A percentile compares a stretch with the other conserved stretches of the same genome.
These are phyloP conservation scores for Nicotiana knightiana DNA, from an alignment of 257 asterid species.

Conservation along the genomic window DNA sequence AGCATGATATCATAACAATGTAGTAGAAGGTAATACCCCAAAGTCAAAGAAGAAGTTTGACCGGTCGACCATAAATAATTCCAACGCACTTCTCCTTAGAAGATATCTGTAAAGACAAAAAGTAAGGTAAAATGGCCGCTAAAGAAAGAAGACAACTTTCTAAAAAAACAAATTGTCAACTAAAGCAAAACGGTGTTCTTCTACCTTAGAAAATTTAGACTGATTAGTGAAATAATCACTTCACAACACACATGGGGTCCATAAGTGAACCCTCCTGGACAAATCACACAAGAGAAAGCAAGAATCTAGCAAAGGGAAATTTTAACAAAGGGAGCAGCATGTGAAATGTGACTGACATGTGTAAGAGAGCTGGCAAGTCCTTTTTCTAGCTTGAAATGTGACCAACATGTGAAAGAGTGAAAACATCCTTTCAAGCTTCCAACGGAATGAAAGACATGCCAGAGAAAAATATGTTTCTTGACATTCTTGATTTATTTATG, in stretches of 20 bases:
- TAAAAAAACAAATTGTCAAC: neutral
- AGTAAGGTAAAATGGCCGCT: neutral
- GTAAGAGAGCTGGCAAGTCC: neutral
- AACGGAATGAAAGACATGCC: neutral
- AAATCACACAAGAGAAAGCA: neutral
- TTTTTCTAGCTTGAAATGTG: conserved; percentile 1
- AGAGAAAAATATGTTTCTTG: neutral
- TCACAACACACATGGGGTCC: neutral
- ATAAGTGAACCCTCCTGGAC: neutral
- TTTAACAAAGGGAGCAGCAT: neutral
- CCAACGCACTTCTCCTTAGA: conserved; percentile 96
- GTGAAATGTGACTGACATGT: neutral
- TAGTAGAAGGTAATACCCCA: conserved; percentile 56
- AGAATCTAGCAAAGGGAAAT: neutral
- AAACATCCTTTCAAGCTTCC: neutral
- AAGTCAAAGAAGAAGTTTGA: conserved; percentile 95
- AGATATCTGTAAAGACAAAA: conserved; percentile 59
- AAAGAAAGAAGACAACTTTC: neutral
- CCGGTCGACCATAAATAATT: conserved; percentile 91
- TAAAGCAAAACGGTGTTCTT: neutral
- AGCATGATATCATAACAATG: conserved; percentile 6
- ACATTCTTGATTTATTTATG: neutral
- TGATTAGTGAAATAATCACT: neutral
- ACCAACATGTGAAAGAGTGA: neutral
- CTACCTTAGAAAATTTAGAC: neutral